phyloP scores from a whole-genome alignment of 768 basidiomycete genomes.

The Tylopilus subfusipes region DNA sequence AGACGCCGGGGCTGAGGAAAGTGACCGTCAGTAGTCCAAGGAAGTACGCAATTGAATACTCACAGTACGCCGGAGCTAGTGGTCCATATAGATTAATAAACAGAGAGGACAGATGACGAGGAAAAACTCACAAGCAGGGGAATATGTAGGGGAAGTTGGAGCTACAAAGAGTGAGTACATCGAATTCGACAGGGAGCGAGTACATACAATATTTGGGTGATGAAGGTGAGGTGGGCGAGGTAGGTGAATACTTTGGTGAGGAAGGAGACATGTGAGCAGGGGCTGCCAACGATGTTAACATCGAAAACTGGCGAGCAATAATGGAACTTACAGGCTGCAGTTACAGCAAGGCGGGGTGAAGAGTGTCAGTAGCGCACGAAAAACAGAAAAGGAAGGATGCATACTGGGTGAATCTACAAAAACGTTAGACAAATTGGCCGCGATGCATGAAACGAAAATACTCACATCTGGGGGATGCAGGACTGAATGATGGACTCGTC shows the following conservation, averaged over 20 bases:
- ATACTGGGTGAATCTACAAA: constrained; percentile 74
- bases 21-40: constrained; percentile 15
- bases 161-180: constrained; percentile 41
- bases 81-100: constrained; percentile 4
- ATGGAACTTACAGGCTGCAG: constrained; percentile 57
- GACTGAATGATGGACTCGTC: constrained; percentile 87
- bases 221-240: constrained; percentile 87
- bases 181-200: background rate
- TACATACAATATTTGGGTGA: constrained; percentile 89
- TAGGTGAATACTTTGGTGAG: constrained; percentile 91
- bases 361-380: constrained; percentile 23
- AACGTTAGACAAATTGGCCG: background rate
- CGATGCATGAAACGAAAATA: constrained; percentile 10
- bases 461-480: constrained; percentile 89
- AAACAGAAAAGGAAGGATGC: constrained; percentile 29
- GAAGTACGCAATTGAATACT: constrained; percentile 27
- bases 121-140: constrained; percentile 71
- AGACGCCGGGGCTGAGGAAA: constrained; percentile 65
- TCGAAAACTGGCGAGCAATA: background rate
- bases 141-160: constrained; percentile 84
- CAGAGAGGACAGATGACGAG: background rate
- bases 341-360: background rate
- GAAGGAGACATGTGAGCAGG: constrained; percentile 84
- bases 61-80: constrained; percentile 78
- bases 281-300: constrained; percentile 39